These are phyloP conservation scores for Lactarius akahatsu DNA, from an alignment of 768 basidiomycete species.

Conservation along the genomic window DNA sequence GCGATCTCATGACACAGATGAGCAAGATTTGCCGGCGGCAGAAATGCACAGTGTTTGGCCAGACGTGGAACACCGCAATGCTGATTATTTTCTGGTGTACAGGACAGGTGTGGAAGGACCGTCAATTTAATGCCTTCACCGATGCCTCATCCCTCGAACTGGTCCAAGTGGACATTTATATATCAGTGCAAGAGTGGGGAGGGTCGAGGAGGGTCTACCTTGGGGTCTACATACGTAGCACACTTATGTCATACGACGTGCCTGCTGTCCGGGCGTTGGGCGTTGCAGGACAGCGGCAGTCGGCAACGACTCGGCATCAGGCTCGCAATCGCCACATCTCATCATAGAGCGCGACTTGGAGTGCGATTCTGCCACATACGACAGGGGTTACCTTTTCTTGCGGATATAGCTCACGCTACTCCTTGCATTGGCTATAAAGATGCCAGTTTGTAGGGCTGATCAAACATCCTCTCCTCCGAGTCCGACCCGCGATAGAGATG, in stretches of 20 bases:
- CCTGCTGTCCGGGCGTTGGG: too few species aligned
- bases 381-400: neutral
- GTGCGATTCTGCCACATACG: neutral
- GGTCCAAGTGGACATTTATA: neutral
- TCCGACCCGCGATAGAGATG: neutral
- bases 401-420: neutral
- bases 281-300: too few species aligned
- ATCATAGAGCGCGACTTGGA: neutral
- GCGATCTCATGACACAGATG: neutral
- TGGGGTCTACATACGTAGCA: too few species aligned
- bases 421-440: neutral
- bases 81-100: neutral
- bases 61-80: neutral
- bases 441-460: neutral
- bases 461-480: neutral
- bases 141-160: neutral
- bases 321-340: neutral
- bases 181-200: neutral
- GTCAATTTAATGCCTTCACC: neutral
- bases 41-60: neutral
- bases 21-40: neutral
- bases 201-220: too few species aligned
- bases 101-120: neutral
- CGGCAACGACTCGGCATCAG: too few species aligned
- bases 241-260: too few species aligned